These are phyloP conservation scores for Scytalidium sp. DNA, from an alignment of 2,329 filamentous ascomycete species.

Conservation along the genomic window DNA sequence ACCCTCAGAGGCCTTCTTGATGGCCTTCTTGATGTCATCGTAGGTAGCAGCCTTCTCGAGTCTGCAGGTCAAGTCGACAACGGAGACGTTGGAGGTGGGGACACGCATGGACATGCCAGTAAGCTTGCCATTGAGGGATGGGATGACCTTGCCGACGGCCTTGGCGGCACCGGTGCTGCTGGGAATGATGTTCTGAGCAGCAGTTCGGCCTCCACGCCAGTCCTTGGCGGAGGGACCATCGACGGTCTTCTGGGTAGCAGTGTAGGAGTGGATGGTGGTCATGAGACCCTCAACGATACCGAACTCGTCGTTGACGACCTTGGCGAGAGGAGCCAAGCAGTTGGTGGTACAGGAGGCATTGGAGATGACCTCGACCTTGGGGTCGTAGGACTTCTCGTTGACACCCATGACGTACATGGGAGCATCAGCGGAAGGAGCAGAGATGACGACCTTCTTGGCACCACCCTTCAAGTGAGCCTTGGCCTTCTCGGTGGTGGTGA, in stretches of 20 bases:
- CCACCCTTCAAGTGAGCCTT: constrained; percentile 90
- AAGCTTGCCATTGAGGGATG: constrained; percentile 96
- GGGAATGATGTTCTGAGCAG: constrained; percentile 99
- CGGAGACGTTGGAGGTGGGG: constrained; percentile 96
- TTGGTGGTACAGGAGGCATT: constrained; percentile 99
- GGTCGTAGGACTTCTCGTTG: constrained; percentile 92
- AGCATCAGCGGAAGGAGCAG: background rate
- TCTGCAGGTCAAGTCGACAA: constrained; percentile 94
- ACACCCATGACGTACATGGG: constrained; percentile 97
- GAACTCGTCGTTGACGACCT: constrained; percentile 99
- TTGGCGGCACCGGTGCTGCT: constrained; percentile 99
- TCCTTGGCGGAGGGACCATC: constrained; percentile 98
- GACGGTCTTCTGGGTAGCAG: constrained; percentile 98
- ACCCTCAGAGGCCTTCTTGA: constrained; percentile 85
- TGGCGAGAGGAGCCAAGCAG: constrained; percentile 98
- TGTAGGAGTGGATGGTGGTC: constrained; percentile 99
- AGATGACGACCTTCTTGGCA: constrained; percentile 97
- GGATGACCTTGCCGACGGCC: constrained; percentile 99
- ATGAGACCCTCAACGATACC: constrained; percentile 97
- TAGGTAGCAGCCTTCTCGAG: constrained; percentile 86
- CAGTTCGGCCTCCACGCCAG: constrained; percentile 98
- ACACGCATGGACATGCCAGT: constrained; percentile 99
- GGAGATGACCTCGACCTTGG: constrained; percentile 89
- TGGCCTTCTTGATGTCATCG: constrained; percentile 86
- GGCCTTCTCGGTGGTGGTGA: constrained; percentile 98